Percentiles rank a stretch among this genome's conserved stretches.
phyloP scores from a whole-genome alignment of 2,329 filamentous ascomycete species.

The Botryotinia narcissicola region DNA sequence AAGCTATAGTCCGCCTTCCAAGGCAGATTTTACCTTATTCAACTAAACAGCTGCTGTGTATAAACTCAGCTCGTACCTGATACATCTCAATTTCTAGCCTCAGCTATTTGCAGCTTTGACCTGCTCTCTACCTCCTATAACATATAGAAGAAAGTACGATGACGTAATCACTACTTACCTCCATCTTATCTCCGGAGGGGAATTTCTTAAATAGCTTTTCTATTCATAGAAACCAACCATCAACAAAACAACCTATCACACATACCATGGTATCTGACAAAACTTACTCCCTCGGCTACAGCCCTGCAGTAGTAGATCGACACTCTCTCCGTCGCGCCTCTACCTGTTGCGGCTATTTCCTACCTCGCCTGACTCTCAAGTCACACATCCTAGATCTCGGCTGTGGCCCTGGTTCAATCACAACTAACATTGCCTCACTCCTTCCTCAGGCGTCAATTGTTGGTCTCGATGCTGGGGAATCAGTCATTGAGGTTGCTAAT shows the following conservation, averaged over 20 bases:
- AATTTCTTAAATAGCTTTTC: not conserved
- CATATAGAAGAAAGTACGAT: not conserved
- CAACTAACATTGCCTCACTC: conserved; percentile 8
- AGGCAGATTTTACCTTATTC: not conserved
- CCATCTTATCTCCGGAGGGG: not conserved
- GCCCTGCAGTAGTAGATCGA: not conserved
- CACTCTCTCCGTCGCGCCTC: conserved; percentile 16
- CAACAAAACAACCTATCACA: not conserved
- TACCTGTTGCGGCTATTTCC: conserved; percentile 18
- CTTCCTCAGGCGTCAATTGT: conserved; percentile 6
- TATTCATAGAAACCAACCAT: not conserved
- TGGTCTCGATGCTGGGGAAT: conserved; percentile 2
- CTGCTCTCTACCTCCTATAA: no score
- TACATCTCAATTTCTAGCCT: not conserved
- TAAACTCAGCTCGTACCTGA: not conserved
- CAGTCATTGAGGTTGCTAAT: not conserved
- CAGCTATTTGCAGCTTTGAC: not conserved
- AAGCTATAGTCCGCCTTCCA: not conserved
- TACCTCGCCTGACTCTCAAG: not conserved
- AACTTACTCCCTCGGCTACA: conserved; percentile 14
- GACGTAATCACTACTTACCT: not conserved
- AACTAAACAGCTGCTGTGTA: not conserved
- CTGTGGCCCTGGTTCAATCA: conserved; percentile 18
- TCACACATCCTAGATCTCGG: conserved; percentile 13
- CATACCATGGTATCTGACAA: conserved; percentile 9